Evolutionary conservation across 179 eudicot species (phyloP), one percentile per base, ranked within the genome.

Genomic region (Beta lomatogona): DNA sequence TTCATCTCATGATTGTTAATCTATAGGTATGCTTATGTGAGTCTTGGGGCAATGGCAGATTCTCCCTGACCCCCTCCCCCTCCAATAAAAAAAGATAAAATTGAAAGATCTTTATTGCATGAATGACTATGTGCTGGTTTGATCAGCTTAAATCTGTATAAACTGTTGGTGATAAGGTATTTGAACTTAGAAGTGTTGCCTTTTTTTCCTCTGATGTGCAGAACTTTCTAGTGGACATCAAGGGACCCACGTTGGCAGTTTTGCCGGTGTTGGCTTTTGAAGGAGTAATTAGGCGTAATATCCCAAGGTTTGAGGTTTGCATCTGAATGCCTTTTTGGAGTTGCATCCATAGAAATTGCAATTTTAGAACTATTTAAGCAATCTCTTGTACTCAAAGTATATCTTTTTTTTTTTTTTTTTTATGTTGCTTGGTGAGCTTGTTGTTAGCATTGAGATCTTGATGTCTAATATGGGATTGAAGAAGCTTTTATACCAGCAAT

Each of bases 211-310:
- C 36, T 60, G 31, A 55, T 53, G 14, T 64, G 81, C 92, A 96
- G 99, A 93, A 93, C 88, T 94, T 94, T 82, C 87, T 93, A 75
- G 91, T 96, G 89, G 99, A 94, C 86, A 92, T 94, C 85, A 96
- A 93, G 88, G 99, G 97, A 75, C 97, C 99, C n/a, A 85, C 93
- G 31, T 77, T 96, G 83, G 99, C 97, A 54, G 88, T 84, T 85
- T 87, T 96, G 83, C 98, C 99, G 63, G 99, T 93, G 54, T 92
- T 96, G 76, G 91, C 98, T 67, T 96, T 96, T 93, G 99, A 96
- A 91, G 99, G 99, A 65, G 99, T 93, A 79, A 93, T 92, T 66
- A 89, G 97, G 86, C 93, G 96, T 80, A 96, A 94, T 81, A 91
- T 93, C 74, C 99, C 98, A 0, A 96, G 92, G 71, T 92, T 96